Conservation (phyloP, 192 early-diverging fungal genomes). For the Rhizophagus sp. region DNA sequence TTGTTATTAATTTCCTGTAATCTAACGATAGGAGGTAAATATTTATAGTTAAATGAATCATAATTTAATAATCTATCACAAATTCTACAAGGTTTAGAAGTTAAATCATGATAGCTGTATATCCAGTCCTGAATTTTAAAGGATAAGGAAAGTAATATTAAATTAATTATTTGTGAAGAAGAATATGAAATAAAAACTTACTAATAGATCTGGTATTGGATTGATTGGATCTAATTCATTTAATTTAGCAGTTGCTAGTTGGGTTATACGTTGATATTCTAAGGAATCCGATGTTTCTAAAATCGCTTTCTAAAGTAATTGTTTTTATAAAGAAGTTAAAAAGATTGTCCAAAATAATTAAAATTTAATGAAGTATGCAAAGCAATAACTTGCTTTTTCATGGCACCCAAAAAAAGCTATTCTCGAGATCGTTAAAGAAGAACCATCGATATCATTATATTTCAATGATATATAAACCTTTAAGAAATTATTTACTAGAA, state of each 20-base stretch:
- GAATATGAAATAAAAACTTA: not conserved
- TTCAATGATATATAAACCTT: not conserved
- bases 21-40: conserved; percentile 18
- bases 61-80: conserved; percentile 16
- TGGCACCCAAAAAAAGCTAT: conserved; percentile 5
- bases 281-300: conserved; percentile 16
- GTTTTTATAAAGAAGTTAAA: not conserved
- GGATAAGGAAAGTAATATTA: not conserved
- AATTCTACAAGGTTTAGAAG: not conserved
- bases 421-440: not conserved
- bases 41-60: conserved; percentile 19
- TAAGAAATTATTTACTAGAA: conserved; percentile 1
- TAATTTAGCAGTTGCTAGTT: conserved; percentile 12
- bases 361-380: not conserved
- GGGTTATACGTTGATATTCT: conserved; percentile 22
- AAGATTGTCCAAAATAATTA: not conserved
- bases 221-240: conserved; percentile 14
- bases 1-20: not conserved
- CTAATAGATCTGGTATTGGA: conserved; percentile 11
- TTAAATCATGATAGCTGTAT: conserved; percentile 17
- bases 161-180: not conserved
- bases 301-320: conserved; percentile 10
- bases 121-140: conserved; percentile 23
- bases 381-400: not conserved
- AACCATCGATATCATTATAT: conserved; percentile 12